These are phyloP conservation scores for Lentinula boryana DNA, from an alignment of 768 basidiomycete species.

Conservation along the genomic window DNA sequence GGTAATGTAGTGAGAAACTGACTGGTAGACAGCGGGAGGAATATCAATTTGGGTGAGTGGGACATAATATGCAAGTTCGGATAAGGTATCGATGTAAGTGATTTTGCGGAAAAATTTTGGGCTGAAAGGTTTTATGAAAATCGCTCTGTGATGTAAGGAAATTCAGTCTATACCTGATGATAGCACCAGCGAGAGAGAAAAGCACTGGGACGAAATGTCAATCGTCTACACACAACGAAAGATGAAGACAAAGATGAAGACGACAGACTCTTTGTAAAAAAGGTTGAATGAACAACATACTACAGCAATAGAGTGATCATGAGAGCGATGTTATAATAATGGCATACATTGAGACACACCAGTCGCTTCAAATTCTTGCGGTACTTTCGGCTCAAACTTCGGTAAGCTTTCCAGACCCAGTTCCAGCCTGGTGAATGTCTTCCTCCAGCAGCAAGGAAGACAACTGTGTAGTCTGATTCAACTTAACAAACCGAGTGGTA, in stretches of 20 bases:
- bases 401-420: constrained; percentile 90
- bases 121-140: constrained; percentile 27
- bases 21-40: constrained; percentile 79
- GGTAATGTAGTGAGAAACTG: constrained; percentile 14
- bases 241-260: background rate
- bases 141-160: background rate
- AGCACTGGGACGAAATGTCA: constrained; percentile 50
- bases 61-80: constrained; percentile 68
- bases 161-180: constrained; percentile 58
- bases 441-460: constrained; percentile 81
- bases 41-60: constrained; percentile 88
- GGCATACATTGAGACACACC: constrained; percentile 32
- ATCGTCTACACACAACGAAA: background rate
- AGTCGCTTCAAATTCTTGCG: constrained; percentile 84
- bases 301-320: constrained; percentile 18
- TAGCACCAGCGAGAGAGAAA: constrained; percentile 81
- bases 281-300: constrained; percentile 85
- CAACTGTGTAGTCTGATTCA: constrained; percentile 83
- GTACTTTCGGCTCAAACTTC: constrained; percentile 75
- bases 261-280: constrained; percentile 76
- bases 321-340: background rate
- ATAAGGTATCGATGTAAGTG: constrained; percentile 68
- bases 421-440: constrained; percentile 75
- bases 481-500: constrained; percentile 35
- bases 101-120: constrained; percentile 91